Evolutionary conservation across 2,329 filamentous ascomycete species (phyloP).

Genomic region (Dactylonectria estremocensis): DNA sequence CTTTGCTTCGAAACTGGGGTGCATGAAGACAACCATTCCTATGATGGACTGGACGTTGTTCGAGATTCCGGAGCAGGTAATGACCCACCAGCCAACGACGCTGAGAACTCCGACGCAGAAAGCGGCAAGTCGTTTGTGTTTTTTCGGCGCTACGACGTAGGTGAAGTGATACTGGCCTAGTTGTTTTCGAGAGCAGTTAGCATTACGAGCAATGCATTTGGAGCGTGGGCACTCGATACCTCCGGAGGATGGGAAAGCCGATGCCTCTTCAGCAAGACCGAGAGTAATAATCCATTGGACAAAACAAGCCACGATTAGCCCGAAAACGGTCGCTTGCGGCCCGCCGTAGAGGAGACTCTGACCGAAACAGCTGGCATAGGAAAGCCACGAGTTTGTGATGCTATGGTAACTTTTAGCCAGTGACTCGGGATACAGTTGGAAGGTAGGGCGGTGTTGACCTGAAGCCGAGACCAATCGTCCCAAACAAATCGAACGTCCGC

Average conservation of each 20-base stretch:
- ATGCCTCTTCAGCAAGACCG: constrained; percentile 38
- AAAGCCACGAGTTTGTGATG: constrained; percentile 39
- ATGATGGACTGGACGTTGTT: constrained; percentile 36
- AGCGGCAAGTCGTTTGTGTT: constrained; percentile 32
- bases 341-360: constrained; percentile 34
- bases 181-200: neutral
- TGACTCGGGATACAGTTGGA: neutral
- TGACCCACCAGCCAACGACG: constrained; percentile 38
- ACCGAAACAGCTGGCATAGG: constrained; percentile 39
- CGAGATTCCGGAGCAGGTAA: constrained; percentile 41
- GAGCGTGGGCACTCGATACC: neutral
- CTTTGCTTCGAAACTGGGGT: constrained; percentile 30
- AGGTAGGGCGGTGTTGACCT: constrained; percentile 1
- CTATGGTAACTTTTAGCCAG: neutral
- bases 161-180: constrained; percentile 41
- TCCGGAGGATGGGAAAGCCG: constrained; percentile 35
- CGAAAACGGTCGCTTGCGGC: constrained; percentile 35
- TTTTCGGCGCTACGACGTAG: constrained; percentile 34
- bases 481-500: constrained; percentile 34
- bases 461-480: constrained; percentile 34
- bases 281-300: constrained; percentile 37
- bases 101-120: constrained; percentile 33
- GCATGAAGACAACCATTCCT: constrained; percentile 33
- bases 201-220: neutral
- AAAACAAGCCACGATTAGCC: constrained; percentile 36